These are phyloP conservation scores for Backusella macrospora DNA, from an alignment of 192 early-diverging fungal genomes.

Conservation along the genomic window DNA sequence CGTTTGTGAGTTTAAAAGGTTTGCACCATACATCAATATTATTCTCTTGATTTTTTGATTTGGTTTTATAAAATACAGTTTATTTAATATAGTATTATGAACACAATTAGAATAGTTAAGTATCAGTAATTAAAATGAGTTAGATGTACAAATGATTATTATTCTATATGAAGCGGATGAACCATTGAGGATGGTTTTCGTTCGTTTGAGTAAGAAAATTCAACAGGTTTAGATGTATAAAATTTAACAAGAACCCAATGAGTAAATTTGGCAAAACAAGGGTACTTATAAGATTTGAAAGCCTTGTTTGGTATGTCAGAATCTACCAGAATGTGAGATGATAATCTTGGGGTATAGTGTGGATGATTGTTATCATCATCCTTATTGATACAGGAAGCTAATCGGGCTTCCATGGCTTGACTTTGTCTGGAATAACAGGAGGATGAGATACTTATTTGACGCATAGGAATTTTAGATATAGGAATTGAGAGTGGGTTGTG, in stretches of 20 bases:
- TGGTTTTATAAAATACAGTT: too few species aligned
- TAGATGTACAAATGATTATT: neutral
- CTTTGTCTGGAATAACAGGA: neutral
- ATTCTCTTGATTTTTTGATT: too few species aligned
- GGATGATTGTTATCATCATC: neutral
- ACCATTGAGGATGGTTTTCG: neutral
- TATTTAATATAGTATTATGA: too few species aligned
- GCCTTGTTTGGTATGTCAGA: neutral
- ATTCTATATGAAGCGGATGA: neutral
- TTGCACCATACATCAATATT: too few species aligned
- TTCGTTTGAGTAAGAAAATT: neutral
- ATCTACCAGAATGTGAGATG: neutral
- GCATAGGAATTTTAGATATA: neutral
- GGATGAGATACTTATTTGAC: neutral
- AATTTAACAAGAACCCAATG: neutral
- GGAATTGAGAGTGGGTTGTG: neutral
- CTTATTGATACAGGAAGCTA: neutral
- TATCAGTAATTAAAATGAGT: too few species aligned
- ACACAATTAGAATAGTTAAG: too few species aligned
- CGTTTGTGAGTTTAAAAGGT: too few species aligned
- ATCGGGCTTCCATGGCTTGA: neutral
- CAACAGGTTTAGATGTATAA: neutral
- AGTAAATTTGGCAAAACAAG: neutral
- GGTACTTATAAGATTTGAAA: slow-evolving; percentile 1
- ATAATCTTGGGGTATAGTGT: neutral